Percentiles rank a stretch among this genome's conserved stretches.
These are phyloP conservation scores for Papiliotrema terrestris DNA, from an alignment of 1,284 basidiomycete genomes.

Conservation along the genomic window DNA sequence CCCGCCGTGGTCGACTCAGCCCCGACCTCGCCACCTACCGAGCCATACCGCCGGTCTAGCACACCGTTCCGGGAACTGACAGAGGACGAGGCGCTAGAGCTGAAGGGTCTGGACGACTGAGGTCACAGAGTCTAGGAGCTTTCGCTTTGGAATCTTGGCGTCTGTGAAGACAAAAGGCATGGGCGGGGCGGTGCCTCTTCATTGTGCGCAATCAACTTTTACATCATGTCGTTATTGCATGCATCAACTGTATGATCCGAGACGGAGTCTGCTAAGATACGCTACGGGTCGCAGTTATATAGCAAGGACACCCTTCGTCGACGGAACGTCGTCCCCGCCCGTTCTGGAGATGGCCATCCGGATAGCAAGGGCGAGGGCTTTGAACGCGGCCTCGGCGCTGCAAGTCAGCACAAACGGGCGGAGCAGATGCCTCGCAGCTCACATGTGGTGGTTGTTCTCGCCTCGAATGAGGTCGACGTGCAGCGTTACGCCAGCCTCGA, in stretches of 20 bases:
- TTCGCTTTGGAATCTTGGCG: no score
- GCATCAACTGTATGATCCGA: not conserved
- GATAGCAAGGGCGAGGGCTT: slow-evolving; percentile 92
- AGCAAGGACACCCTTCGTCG: slow-evolving; percentile 87
- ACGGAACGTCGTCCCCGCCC: slow-evolving; percentile 87
- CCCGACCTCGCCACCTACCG: slow-evolving; percentile 1
- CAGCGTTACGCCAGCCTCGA: slow-evolving; percentile 48
- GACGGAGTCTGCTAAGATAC: not conserved
- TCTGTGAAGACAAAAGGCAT: not conserved
- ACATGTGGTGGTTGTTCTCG: slow-evolving; percentile 98
- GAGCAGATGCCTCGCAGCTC: slow-evolving; percentile 30
- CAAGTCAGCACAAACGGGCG: not conserved
- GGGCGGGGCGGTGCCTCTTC: not conserved
- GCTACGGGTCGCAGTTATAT: slow-evolving; percentile 17
- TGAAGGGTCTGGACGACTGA: slow-evolving; percentile 6
- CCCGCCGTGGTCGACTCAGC: slow-evolving; percentile 8
- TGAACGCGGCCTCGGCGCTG: slow-evolving; percentile 95
- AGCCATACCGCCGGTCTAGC: slow-evolving; percentile 13
- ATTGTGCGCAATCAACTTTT: not conserved
- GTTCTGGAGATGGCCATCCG: slow-evolving; percentile 88
- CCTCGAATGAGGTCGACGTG: slow-evolving; percentile 93
- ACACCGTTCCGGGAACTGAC: slow-evolving; percentile 45
- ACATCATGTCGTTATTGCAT: not conserved
- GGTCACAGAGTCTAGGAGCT: not conserved
- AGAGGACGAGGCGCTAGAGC: slow-evolving; percentile 37